Conservation (phyloP, 345 rosid species). For the Linum trigynum region DNA sequence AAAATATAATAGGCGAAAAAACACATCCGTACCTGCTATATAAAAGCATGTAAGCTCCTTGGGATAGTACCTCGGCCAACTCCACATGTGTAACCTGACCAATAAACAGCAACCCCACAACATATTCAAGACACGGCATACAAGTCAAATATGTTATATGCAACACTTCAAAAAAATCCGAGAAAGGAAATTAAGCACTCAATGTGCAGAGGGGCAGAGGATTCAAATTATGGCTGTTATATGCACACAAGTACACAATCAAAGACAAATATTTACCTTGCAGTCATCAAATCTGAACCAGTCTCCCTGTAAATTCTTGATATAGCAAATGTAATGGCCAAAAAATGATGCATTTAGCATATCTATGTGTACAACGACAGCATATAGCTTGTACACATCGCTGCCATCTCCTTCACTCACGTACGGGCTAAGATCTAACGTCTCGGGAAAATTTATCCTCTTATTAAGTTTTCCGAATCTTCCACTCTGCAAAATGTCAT, state of each 20-base stretch:
- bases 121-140: conserved; percentile 9
- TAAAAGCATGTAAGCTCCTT: conserved; percentile 93
- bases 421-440: conserved; percentile 72
- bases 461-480: conserved; percentile 97
- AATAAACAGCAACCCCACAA: too few relatives aligned
- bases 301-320: conserved; percentile 68
- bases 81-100: conserved; percentile 57
- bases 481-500: conserved; percentile 63
- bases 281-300: conserved; percentile 87
- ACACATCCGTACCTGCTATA: conserved; percentile 62
- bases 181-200: background rate
- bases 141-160: background rate
- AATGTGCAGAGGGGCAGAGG: background rate
- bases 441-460: conserved; percentile 75
- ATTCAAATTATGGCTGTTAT: background rate
- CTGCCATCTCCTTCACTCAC: conserved; percentile 71
- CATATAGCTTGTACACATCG: conserved; percentile 71
- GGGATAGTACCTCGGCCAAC: conserved; percentile 81
- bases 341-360: conserved; percentile 96
- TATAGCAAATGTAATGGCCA: conserved; percentile 90
- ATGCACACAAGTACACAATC: conserved; percentile 2
- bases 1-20: background rate
- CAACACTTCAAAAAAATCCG: conserved; percentile 9
- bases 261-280: conserved; percentile 42
- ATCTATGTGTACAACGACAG: conserved; percentile 93